Conservation (phyloP, 2,329 filamentous ascomycete species). For the Aspergillus aculeatus region DNA sequence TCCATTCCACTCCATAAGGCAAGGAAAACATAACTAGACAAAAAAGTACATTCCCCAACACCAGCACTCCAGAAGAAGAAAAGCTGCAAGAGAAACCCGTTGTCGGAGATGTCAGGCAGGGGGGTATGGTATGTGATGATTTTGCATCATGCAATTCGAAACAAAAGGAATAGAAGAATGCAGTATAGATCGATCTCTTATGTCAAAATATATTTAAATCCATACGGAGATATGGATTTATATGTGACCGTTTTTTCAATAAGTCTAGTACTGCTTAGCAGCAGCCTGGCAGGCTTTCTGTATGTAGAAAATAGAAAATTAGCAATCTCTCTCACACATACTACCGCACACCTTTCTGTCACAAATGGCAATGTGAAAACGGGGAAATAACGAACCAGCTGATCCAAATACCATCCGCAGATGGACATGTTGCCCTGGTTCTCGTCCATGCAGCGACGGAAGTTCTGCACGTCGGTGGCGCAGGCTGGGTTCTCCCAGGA, state of each 20-base stretch:
- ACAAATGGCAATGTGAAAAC: no score
- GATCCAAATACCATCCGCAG: constrained; percentile 97
- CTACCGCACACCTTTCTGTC: no score
- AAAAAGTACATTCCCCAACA: background rate
- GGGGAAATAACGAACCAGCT: constrained; percentile 58
- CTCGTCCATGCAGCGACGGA: constrained; percentile 96
- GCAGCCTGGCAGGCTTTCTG: constrained; percentile 80
- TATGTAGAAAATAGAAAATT: constrained; percentile 10
- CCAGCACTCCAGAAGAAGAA: constrained; percentile 1
- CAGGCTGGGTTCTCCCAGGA: constrained; percentile 62
- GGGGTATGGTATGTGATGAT: constrained; percentile 7
- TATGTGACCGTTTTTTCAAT: background rate
- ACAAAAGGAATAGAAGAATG: background rate
- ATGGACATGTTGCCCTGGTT: constrained; percentile 91
- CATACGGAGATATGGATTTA: no score
- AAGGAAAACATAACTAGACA: background rate
- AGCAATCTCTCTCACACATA: background rate
- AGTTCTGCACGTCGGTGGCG: constrained; percentile 74
- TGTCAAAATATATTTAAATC: background rate
- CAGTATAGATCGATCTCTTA: constrained; percentile 5
- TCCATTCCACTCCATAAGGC: background rate
- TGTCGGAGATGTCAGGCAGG: background rate
- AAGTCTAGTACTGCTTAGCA: constrained; percentile 65
- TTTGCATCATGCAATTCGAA: no score
- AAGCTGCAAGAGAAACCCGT: background rate